Base-by-base conservation (phyloP, 2,329 filamentous ascomycete species). In the Aspergillus piperis region DNA sequence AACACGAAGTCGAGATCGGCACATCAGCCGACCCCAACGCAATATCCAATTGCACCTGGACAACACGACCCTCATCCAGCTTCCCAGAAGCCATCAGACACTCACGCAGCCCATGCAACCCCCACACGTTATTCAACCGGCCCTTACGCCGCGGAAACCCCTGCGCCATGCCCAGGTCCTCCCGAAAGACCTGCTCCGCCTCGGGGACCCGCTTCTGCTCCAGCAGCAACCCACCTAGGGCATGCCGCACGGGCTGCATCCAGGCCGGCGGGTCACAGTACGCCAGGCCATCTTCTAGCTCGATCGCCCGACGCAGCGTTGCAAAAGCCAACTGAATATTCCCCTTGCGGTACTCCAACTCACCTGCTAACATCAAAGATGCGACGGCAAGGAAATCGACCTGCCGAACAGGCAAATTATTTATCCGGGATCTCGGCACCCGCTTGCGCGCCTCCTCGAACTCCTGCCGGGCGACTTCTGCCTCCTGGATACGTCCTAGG, bases 181-280 rank as follows among this genome's bases (percentile, higher is more conserved):
- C 84, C 10, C 73, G 77, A 65, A 89, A 90, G 0, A 85, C 80
- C 0, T 66, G 75, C 5, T 80, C 73, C 0, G 87, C 86, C 56
- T 87, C 78, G 11, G 81, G 76, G 0, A 83, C 75, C 8, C 76
- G 77, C 0, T 82, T 84, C 67, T 88, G 87, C 69, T 91, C 89
- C 10, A 90, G 77, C 30, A 90, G 72, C 3, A 91, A 76, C 0
- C 87, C 88, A 1, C 86, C 88, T 52, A 87, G 87, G 0, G 88
- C 88, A 71, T 91, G 89, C 3, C 88, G 79, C 0, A 85, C 84
- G 0, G 88, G 88, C 69, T 89, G 86, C 88, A 91, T 90, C 88
- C 88, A 91, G 0, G 86, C 85, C 86, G 88, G 90, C 0, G 89
- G 89, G 70, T 91, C 89, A 53, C 87, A 85, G 63, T 89, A 91